Conservation (phyloP, 1,139 yeast genomes). For the Candida neerlandica region DNA sequence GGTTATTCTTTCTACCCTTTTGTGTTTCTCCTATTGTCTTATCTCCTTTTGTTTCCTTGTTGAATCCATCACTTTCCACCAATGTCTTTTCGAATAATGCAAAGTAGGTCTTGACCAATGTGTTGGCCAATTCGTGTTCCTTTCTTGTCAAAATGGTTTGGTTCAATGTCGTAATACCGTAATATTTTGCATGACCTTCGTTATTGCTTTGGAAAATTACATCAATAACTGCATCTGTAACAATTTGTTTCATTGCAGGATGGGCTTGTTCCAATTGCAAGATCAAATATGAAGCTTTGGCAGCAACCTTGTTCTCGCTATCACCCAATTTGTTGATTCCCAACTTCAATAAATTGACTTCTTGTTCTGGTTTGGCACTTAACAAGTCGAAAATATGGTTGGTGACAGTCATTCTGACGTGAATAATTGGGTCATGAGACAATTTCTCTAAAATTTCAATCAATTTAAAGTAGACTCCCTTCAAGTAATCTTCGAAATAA, state of each 20-base stretch:
- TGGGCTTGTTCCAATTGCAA: slow-evolving; percentile 86
- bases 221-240: slow-evolving; percentile 80
- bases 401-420: slow-evolving; percentile 79
- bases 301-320: slow-evolving; percentile 83
- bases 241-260: slow-evolving; percentile 90
- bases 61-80: slow-evolving; percentile 58
- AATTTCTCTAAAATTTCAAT: slow-evolving; percentile 72
- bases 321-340: slow-evolving; percentile 97
- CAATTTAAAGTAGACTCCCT: slow-evolving; percentile 70
- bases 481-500: slow-evolving; percentile 89
- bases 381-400: slow-evolving; percentile 78
- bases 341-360: slow-evolving; percentile 81
- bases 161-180: slow-evolving; percentile 82
- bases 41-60: slow-evolving; percentile 45
- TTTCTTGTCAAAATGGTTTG: slow-evolving; percentile 85
- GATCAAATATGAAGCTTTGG: slow-evolving; percentile 82
- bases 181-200: slow-evolving; percentile 88
- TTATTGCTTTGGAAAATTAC: slow-evolving; percentile 67
- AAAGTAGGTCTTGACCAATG: slow-evolving; percentile 80
- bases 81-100: slow-evolving; percentile 82
- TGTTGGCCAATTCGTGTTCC: slow-evolving; percentile 79
- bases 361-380: slow-evolving; percentile 93
- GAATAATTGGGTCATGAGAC: slow-evolving; percentile 89
- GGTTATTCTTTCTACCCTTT: slow-evolving; percentile 55
- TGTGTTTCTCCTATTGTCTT: slow-evolving; percentile 43